Evolutionary conservation across 768 basidiomycete species (phyloP).

Genomic region (Mycena galericulata): DNA sequence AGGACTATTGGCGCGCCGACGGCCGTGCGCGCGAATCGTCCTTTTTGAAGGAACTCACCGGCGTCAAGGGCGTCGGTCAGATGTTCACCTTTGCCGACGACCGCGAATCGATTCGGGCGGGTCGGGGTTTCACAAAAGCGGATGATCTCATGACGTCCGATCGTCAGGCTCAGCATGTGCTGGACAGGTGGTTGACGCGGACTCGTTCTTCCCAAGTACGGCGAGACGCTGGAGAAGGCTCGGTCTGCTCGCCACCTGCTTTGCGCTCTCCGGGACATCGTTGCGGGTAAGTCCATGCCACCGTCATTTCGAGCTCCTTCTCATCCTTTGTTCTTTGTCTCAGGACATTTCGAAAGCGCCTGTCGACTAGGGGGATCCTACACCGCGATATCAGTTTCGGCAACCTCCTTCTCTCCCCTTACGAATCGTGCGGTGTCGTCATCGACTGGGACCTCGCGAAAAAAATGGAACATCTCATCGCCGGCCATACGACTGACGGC

Average conservation of each 20-base stretch:
- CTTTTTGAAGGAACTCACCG: slow-evolving; percentile 24
- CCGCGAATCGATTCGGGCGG: not conserved
- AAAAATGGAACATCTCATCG: not conserved
- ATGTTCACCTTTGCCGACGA: slow-evolving; percentile 27
- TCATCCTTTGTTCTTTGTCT: not conserved
- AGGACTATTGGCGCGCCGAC: slow-evolving; percentile 39
- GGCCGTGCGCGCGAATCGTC: slow-evolving; percentile 22
- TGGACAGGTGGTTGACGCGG: slow-evolving; percentile 20
- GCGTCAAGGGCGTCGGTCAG: slow-evolving; percentile 35
- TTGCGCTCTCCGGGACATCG: slow-evolving; percentile 31
- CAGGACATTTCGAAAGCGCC: slow-evolving; percentile 32
- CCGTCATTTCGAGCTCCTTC: not conserved
- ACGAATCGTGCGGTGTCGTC: not conserved
- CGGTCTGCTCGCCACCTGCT: slow-evolving; percentile 22
- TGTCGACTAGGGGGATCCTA: slow-evolving; percentile 34
- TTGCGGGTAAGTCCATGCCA: slow-evolving; percentile 27
- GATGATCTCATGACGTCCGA: not conserved
- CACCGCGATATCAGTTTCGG: slow-evolving; percentile 43
- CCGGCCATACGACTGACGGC: not conserved
- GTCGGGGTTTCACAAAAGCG: not conserved
- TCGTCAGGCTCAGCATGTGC: not conserved
- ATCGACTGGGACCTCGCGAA: slow-evolving; percentile 18
- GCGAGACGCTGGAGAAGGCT: slow-evolving; percentile 29
- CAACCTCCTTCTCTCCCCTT: slow-evolving; percentile 36
- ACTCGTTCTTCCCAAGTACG: slow-evolving; percentile 31